Base-by-base conservation (phyloP, 305 asterid species). In the Fraxinus nigra region DNA sequence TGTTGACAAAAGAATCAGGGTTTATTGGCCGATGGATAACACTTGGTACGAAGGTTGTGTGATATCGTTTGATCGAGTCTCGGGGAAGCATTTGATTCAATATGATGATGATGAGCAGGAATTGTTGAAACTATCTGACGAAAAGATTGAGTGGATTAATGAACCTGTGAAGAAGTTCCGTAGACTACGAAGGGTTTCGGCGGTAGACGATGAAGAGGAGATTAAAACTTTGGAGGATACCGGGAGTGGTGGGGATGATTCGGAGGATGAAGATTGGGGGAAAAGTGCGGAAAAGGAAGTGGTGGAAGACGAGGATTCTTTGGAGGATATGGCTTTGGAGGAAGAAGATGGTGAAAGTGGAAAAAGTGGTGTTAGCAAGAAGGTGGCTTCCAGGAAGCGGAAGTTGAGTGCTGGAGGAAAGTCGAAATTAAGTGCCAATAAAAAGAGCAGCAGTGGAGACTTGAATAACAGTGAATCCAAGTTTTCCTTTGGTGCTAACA, bases 31-130 rank as follows among this genome's bases (percentile, higher is more conserved):
- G 48, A 82, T 96, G 85, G 99, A 96, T 88, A 85, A 90, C 84
- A 73, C 82, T 38, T 96, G 99, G 99, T 96, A 94, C 80, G 94
- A 90, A 84, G 99, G 99, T 7, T 81, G 67, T 63, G 97, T 96
- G 32, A 89, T 85, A 75, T 92, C 92, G 75, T 94, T 91, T 24
- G 97, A 96, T 79, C 83, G 74, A 80, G 10, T 79, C 67, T 88
- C 94, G 5, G 98, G 95, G 26, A 90, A 92, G 88, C 99, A 96
- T 92, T 84, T 87, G 91, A 90, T 96, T 87, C 89, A 83, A 87
- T 96, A 96, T 85, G 98, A 94, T 43, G 99, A 96, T 74, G 94
- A 84, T 1, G 98, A 94, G 63, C 97, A 92, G 92, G 99, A 96
- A 82, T 70, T 78, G 88, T 24, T 96, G 33, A 73, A 86, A 79